phyloP scores from a whole-genome alignment of 2,329 filamentous ascomycete genomes.

The Trichophyton equinum region DNA sequence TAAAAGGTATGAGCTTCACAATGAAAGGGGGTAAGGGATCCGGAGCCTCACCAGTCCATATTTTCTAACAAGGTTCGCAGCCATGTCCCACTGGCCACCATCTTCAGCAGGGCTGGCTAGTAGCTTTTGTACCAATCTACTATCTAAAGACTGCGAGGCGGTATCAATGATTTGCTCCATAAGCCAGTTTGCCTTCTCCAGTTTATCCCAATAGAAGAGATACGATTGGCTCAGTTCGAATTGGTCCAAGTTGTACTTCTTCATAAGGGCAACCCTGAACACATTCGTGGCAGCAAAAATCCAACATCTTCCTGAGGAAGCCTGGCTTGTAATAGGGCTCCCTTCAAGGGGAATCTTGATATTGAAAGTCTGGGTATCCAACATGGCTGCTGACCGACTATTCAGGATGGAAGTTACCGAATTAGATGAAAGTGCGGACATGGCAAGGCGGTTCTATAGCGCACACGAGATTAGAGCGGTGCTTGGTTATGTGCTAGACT shows the following conservation, averaged over 20 bases:
- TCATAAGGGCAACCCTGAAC: slow-evolving; percentile 79
- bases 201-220: slow-evolving; percentile 87
- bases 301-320: slow-evolving; percentile 74
- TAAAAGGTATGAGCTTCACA: background rate
- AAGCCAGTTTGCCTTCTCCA: slow-evolving; percentile 85
- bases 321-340: slow-evolving; percentile 71
- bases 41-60: slow-evolving; percentile 54
- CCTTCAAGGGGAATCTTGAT: slow-evolving; percentile 71
- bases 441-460: slow-evolving; percentile 54
- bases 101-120: slow-evolving; percentile 59
- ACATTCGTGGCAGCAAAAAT: slow-evolving; percentile 86
- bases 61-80: slow-evolving; percentile 70
- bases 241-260: slow-evolving; percentile 59
- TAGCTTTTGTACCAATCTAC: slow-evolving; percentile 58
- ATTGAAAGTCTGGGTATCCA: slow-evolving; percentile 72
- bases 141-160: slow-evolving; percentile 54
- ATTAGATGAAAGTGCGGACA: slow-evolving; percentile 57
- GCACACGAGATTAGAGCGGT: background rate
- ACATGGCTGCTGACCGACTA: slow-evolving; percentile 49
- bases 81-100: slow-evolving; percentile 89
- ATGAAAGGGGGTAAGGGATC: background rate
- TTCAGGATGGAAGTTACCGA: slow-evolving; percentile 55
- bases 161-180: slow-evolving; percentile 74
- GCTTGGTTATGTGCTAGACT: background rate
- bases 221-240: slow-evolving; percentile 85